phyloP scores from a whole-genome alignment of 371 early-diverging fungal species.

The Thermomucor indicae-seudaticae region DNA sequence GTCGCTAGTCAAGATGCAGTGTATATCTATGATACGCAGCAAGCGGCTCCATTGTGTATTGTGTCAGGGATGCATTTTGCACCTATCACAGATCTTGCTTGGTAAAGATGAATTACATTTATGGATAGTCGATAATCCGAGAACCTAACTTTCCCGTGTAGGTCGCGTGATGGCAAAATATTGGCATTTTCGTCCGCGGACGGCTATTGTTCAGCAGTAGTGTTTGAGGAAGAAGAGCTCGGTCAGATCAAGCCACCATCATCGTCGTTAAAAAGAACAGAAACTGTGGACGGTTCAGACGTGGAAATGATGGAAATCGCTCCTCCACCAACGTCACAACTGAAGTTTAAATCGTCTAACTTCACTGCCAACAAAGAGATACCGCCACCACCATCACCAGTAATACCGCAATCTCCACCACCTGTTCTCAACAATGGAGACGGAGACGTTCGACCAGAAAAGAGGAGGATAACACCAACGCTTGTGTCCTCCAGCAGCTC shows the following conservation, averaged over 20 bases:
- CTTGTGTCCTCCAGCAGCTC: too few relatives aligned
- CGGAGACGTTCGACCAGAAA: too few relatives aligned
- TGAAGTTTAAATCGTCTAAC: too few relatives aligned
- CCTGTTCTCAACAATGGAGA: background rate
- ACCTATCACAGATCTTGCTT: slow-evolving; percentile 83
- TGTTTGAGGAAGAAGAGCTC: slow-evolving; percentile 64
- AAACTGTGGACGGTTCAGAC: slow-evolving; percentile 2
- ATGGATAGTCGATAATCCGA: background rate
- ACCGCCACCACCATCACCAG: slow-evolving; percentile 6
- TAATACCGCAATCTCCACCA: background rate
- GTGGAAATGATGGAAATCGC: slow-evolving; percentile 28
- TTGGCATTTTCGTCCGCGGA: slow-evolving; percentile 81
- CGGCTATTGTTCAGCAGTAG: slow-evolving; percentile 85
- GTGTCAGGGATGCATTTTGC: slow-evolving; percentile 87
- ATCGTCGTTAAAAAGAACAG: background rate
- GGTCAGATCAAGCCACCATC: slow-evolving; percentile 22
- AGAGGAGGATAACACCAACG: background rate
- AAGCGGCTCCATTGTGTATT: slow-evolving; percentile 64
- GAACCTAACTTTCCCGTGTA: slow-evolving; percentile 7
- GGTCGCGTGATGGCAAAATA: slow-evolving; percentile 72
- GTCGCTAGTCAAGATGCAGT: slow-evolving; percentile 82
- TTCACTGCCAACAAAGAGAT: too few relatives aligned
- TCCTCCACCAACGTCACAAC: background rate
- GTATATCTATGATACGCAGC: slow-evolving; percentile 87
- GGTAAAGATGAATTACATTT: slow-evolving; percentile 41